Evolutionary conservation across 345 rosid species (phyloP), one percentile per base, ranked within the genome.

Genomic region (Aquilaria yunnanensis): DNA sequence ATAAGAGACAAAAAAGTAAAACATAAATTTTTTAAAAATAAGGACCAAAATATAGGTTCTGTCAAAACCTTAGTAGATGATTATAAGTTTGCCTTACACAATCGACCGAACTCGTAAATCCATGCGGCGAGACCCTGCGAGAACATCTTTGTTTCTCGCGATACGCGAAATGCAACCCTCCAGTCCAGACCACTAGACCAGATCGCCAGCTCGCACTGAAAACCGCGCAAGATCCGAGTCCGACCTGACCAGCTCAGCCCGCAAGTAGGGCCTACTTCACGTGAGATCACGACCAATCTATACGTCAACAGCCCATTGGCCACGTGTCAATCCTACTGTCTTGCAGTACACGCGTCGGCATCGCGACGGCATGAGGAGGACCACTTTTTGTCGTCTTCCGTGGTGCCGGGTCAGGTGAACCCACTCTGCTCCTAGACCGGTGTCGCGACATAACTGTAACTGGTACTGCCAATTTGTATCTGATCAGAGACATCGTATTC

Each of bases 261-360:
- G 16, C 50, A n/a, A 12, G 3, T 3, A 78, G 78, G 70, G 45
- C 81, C 75, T 57, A 63, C 67, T 65, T 79, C 84, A 81, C 83
- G 84, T 81, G 89, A 70, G 48, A 59, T 60, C 81, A 61, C 66
- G 65, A 67, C 58, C 63, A 7, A 8, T 14, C 46, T 11, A 11
- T 45, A 43, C 23, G 30, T 6, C 8, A 30, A 54, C 67, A 12
- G 9, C 12, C 12, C 9, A 4, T 4, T 41, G 0, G 78, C 70
- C 82, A 73, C 75, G 78, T 78, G 74, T 52, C 5, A 23, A 2
- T 0, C 0, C 7, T 10, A 7, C 14, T 41, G 5, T 37, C 1
- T 0, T 3, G 0, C 6, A 0, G 0, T 7, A 61, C 83, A 79
- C 77, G 74, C 64, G 83, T 73, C 72, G 3, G 3, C 13, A 51